These are phyloP conservation scores for Leptographium lundbergii DNA, from an alignment of 2,329 filamentous ascomycete genomes.

Conservation along the genomic window DNA sequence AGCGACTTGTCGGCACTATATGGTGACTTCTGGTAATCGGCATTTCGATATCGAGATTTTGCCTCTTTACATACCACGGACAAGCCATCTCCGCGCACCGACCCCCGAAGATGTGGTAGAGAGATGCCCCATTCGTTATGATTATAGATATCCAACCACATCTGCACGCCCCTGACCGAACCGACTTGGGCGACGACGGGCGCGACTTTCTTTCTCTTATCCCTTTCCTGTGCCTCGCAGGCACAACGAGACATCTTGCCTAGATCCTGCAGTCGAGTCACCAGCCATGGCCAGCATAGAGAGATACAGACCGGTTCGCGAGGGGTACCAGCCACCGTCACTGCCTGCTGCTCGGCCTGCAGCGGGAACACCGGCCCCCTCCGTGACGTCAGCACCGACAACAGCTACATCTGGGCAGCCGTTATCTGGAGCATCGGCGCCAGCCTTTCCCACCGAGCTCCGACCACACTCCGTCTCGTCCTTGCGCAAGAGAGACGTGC, in stretches of 20 bases:
- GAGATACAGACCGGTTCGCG: constrained; percentile 42
- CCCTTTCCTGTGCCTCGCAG: not conserved
- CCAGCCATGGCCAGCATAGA: constrained; percentile 44
- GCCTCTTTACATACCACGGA: not conserved
- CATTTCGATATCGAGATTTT: too few species aligned
- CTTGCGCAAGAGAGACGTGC: constrained; percentile 37
- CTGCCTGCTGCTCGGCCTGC: constrained; percentile 23
- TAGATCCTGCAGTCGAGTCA: not conserved
- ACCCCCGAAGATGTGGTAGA: not conserved
- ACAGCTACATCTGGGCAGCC: not conserved
- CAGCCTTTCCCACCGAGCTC: constrained; percentile 19
- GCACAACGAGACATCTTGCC: not conserved
- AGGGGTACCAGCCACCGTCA: constrained; percentile 43
- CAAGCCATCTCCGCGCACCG: not conserved
- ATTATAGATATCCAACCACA: not conserved
- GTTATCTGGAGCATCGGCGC: not conserved
- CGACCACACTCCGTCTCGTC: constrained; percentile 35
- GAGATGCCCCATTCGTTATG: not conserved
- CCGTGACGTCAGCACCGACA: not conserved
- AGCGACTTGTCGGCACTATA: too few species aligned
- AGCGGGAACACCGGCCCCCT: not conserved
- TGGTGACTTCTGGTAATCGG: too few species aligned
- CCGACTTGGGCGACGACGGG: not conserved
- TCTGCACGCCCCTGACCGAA: not conserved
- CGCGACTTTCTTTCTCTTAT: not conserved